Percentiles rank a stretch among this genome's conserved stretches.
Conservation (phyloP, 176 grass and related monocot species). For the Avena atlantica region DNA sequence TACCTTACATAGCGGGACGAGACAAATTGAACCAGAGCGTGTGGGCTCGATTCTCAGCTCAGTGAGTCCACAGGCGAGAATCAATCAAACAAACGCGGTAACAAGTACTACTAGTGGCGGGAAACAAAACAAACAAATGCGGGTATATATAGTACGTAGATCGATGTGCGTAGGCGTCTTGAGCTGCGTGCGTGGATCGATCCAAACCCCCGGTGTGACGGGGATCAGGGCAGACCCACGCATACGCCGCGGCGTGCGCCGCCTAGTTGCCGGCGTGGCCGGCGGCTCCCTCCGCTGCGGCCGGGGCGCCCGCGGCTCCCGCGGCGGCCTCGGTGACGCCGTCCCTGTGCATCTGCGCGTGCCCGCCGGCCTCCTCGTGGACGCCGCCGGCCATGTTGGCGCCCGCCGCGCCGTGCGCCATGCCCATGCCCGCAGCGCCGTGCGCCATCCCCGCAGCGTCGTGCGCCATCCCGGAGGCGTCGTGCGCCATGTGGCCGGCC, state of each 20-base stretch:
- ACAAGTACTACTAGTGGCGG: neutral
- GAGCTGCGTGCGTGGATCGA: neutral
- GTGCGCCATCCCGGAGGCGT: constrained; percentile 3
- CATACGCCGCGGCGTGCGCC: neutral
- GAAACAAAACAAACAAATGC: neutral
- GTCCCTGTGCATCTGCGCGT: constrained; percentile 39
- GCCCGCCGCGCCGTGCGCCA: constrained; percentile 18
- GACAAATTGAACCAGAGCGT: neutral
- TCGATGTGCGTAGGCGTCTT: neutral
- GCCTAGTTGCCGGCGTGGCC: constrained; percentile 35
- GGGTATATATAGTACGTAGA: neutral
- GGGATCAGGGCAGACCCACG: constrained; percentile 8
- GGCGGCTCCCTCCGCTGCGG: constrained; percentile 25
- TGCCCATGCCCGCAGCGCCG: neutral
- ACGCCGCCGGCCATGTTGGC: constrained; percentile 28
- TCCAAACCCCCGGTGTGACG: neutral
- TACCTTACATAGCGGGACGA: neutral
- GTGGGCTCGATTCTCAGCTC: neutral
- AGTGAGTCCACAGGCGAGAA: neutral
- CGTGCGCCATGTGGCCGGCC: constrained; percentile 42
- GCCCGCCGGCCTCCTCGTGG: constrained; percentile 33
- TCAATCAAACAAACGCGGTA: neutral
- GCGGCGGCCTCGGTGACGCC: constrained; percentile 16
- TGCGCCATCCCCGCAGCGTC: constrained; percentile 14
- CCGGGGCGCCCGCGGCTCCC: constrained; percentile 2